Percentiles rank a stretch among this genome's conserved stretches.
Evolutionary conservation across 768 basidiomycete genomes (phyloP).

Genomic region (Lactarius hengduanensis): DNA sequence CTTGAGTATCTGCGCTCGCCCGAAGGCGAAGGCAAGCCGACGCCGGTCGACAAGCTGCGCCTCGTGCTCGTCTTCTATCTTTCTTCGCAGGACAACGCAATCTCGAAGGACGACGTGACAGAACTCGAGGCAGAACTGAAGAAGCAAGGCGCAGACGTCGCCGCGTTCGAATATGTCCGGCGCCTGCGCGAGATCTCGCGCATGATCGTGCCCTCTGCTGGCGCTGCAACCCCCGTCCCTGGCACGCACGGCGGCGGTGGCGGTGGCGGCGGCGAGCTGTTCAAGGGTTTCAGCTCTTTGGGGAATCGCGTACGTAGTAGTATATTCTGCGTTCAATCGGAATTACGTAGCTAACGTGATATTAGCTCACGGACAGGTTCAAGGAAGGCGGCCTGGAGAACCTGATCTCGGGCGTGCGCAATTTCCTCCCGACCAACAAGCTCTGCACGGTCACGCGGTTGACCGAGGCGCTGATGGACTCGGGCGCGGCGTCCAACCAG

Average conservation of each 20-base stretch:
- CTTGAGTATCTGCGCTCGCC: slow-evolving; percentile 83
- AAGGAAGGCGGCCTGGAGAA: slow-evolving; percentile 97
- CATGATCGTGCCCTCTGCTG: slow-evolving; percentile 76
- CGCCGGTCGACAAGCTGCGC: slow-evolving; percentile 83
- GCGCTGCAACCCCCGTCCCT: slow-evolving; percentile 68
- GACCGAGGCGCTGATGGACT: slow-evolving; percentile 97
- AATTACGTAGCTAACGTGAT: neutral
- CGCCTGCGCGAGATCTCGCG: slow-evolving; percentile 86
- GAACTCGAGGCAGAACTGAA: slow-evolving; percentile 89
- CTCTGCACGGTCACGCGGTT: slow-evolving; percentile 89
- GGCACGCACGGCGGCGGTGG: slow-evolving; percentile 44
- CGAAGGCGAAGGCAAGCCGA: slow-evolving; percentile 63
- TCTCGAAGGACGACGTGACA: slow-evolving; percentile 83
- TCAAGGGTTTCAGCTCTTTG: slow-evolving; percentile 90
- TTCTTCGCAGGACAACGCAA: slow-evolving; percentile 73
- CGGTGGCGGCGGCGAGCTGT: slow-evolving; percentile 75
- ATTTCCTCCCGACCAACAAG: slow-evolving; percentile 94
- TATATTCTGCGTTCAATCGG: neutral
- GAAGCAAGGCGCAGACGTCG: slow-evolving; percentile 72
- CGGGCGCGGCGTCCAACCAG: slow-evolving; percentile 83
- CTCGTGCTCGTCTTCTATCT: slow-evolving; percentile 95
- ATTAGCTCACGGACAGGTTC: slow-evolving; percentile 84
- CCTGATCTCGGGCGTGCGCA: slow-evolving; percentile 95
- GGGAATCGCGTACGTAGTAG: slow-evolving; percentile 75
- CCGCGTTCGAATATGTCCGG: slow-evolving; percentile 91